Percentiles rank a stretch among this genome's conserved stretches.
These are phyloP conservation scores for Lasiosphaeris hirsuta DNA, from an alignment of 495 filamentous ascomycete species.

Conservation along the genomic window DNA sequence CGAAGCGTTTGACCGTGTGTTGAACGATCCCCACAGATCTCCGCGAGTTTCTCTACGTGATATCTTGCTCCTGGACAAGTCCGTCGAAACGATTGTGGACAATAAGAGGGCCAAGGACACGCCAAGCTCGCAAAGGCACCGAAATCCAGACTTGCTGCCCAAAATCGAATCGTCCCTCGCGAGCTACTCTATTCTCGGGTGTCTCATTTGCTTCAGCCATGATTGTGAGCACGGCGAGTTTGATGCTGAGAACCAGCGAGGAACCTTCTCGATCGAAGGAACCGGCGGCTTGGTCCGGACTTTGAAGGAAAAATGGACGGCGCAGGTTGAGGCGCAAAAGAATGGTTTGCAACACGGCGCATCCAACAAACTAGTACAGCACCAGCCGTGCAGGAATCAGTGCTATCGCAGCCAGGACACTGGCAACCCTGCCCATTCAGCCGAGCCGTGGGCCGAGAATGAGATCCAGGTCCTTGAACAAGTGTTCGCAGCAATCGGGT, in stretches of 20 bases:
- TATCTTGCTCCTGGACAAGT: conserved; percentile 43
- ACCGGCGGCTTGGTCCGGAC: conserved; percentile 23
- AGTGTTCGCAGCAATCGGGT: conserved; percentile 36
- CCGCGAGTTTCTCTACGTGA: conserved; percentile 38
- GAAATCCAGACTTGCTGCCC: conserved; percentile 22
- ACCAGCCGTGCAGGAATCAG: conserved; percentile 37
- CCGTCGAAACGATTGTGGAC: conserved; percentile 42
- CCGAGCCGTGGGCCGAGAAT: conserved; percentile 36
- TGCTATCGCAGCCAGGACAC: conserved; percentile 37
- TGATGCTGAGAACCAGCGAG: conserved; percentile 42
- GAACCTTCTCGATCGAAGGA: conserved; percentile 40
- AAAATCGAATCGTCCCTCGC: conserved; percentile 38
- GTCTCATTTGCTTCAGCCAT: conserved; percentile 46
- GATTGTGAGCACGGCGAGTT: conserved; percentile 51
- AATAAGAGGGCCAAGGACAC: conserved; percentile 45
- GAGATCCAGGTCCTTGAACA: conserved; percentile 39
- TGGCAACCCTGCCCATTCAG: conserved; percentile 20
- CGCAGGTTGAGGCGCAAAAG: conserved; percentile 23
- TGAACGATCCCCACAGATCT: conserved; percentile 23
- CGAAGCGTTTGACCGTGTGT: conserved; percentile 44
- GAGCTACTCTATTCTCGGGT: conserved; percentile 44
- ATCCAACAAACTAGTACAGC: conserved; percentile 1
- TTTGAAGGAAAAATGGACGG: conserved; percentile 23
- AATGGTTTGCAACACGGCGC: conserved; percentile 9
- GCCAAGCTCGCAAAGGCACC: conserved; percentile 26